Conservation (phyloP, 2,329 filamentous ascomycete species). For the Claviceps fusiformis region DNA sequence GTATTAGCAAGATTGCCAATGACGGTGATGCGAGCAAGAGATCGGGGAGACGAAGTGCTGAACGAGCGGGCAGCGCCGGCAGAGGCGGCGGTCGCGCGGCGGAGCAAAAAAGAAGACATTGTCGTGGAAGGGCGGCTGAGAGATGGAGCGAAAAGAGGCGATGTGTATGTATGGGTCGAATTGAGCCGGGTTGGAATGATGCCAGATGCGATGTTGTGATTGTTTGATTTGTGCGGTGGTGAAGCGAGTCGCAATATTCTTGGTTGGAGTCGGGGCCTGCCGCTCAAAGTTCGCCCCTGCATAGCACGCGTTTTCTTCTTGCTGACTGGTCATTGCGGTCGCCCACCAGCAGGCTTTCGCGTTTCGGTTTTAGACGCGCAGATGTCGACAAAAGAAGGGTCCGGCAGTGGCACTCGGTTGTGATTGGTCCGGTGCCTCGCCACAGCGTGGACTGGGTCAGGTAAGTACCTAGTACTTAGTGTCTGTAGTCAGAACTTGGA, state of each 20-base stretch:
- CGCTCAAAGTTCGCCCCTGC: neutral
- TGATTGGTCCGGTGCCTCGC: neutral
- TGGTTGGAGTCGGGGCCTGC: neutral
- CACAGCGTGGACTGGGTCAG: neutral
- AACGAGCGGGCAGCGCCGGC: constrained; percentile 52
- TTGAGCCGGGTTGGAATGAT: no score
- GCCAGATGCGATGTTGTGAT: neutral
- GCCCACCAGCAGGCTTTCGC: neutral
- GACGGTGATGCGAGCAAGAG: constrained; percentile 69
- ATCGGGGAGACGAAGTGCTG: constrained; percentile 52
- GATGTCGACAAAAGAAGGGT: neutral
- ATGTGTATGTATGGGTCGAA: neutral
- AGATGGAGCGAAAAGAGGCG: no score
- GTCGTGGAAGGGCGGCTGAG: neutral
- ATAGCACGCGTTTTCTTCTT: neutral
- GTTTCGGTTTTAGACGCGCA: neutral
- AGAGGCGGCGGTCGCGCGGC: constrained; percentile 35
- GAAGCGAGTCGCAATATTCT: neutral
- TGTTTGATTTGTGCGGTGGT: neutral
- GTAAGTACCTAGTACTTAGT: neutral
- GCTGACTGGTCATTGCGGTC: neutral
- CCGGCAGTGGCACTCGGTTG: neutral
- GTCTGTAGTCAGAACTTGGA: no score
- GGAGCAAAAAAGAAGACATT: constrained; percentile 38
- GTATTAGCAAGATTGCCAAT: constrained; percentile 71